These are phyloP conservation scores for Tetrapisispora arboricola DNA, from an alignment of 805 yeast species.

Conservation along the genomic window DNA sequence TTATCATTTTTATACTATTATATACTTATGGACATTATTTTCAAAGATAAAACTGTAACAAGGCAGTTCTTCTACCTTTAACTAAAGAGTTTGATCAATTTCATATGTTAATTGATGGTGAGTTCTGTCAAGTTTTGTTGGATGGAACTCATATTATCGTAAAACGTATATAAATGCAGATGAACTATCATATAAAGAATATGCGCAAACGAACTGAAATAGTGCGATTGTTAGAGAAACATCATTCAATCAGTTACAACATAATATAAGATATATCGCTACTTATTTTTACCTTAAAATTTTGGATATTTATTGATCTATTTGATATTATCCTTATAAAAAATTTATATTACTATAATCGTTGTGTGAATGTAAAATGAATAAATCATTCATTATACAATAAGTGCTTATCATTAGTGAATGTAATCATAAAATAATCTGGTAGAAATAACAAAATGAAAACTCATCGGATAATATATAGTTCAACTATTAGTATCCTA, in stretches of 20 bases:
- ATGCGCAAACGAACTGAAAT: no score
- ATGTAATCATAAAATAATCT: not conserved
- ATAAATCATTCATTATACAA: not conserved
- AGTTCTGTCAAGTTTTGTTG: not conserved
- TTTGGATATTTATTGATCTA: not conserved
- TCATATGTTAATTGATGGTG: not conserved
- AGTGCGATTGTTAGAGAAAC: no score
- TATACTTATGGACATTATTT: not conserved
- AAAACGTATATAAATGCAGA: no score
- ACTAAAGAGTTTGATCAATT: not conserved
- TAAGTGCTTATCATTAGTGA: not conserved
- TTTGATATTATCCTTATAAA: constrained; percentile 1
- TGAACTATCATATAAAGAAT: no score
- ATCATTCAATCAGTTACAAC: no score
- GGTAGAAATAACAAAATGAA: not conserved
- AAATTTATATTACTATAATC: not conserved
- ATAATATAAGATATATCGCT: no score
- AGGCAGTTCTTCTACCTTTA: no score
- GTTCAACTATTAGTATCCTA: not conserved
- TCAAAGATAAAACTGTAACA: no score
- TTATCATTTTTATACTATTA: not conserved
- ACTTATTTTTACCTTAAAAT: not conserved
- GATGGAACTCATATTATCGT: no score
- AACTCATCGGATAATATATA: not conserved
- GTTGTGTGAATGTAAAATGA: not conserved